Conservation (phyloP, 768 basidiomycete species). For the Chlorophyllum brunneum region DNA sequence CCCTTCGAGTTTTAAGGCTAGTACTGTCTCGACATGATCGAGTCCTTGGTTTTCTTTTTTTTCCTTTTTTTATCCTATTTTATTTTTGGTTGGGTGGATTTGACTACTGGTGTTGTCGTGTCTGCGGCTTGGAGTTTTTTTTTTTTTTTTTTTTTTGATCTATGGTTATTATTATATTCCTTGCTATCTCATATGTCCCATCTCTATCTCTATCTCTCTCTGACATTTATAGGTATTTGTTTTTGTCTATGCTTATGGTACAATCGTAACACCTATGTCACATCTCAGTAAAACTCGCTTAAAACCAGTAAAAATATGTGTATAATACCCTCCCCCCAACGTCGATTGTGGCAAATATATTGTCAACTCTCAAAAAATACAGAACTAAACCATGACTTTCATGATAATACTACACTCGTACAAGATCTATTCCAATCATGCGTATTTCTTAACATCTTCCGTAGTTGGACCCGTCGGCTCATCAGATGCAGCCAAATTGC, state of each 20-base stretch:
- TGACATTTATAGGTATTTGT: no score
- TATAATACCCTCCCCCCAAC: no score
- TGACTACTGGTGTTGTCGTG: no score
- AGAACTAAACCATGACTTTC: no score
- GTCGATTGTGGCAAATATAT: not conserved
- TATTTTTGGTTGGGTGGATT: not conserved
- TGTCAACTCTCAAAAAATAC: no score
- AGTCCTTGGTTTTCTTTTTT: not conserved
- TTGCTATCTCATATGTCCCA: not conserved
- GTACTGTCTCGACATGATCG: slow-evolving; percentile 17
- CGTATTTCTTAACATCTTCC: slow-evolving; percentile 66
- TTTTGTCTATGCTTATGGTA: not conserved
- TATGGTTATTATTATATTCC: slow-evolving; percentile 3
- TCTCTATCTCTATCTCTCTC: not conserved
- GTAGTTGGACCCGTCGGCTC: slow-evolving; percentile 63
- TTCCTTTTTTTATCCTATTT: not conserved
- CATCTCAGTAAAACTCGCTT: no score
- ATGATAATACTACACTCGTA: not conserved
- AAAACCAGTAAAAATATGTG: not conserved
- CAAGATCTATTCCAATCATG: slow-evolving; percentile 22
- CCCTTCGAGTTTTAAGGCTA: slow-evolving; percentile 39
- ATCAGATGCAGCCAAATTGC: slow-evolving; percentile 80
- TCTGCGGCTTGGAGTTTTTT: no score
- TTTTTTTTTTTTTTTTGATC: not conserved
- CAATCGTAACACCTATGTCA: no score